A percentile compares a stretch with the other conserved stretches of the same genome.
Evolutionary conservation across 768 basidiomycete species (phyloP).

Genomic region (Dentipellis sp.): DNA sequence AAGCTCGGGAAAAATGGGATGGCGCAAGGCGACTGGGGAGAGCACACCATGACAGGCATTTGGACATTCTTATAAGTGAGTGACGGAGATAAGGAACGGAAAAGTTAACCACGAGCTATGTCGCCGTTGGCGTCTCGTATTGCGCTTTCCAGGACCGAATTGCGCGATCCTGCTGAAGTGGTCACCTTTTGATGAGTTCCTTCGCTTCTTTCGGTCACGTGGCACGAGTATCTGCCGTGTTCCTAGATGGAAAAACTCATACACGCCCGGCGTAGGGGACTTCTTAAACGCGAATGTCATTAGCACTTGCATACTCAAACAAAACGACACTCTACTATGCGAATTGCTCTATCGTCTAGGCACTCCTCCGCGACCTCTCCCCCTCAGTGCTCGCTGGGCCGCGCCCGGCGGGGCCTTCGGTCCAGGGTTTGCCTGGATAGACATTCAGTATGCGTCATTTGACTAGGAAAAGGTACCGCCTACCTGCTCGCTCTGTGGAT

Average conservation of each 20-base stretch:
- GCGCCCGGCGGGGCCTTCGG: conserved; percentile 89
- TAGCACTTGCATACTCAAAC: not conserved
- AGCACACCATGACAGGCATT: not conserved
- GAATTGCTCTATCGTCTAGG: conserved; percentile 45
- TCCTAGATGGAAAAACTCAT: too few relatives aligned
- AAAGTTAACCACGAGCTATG: not conserved
- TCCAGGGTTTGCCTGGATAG: conserved; percentile 61
- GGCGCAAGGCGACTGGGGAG: not conserved
- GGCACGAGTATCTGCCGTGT: too few relatives aligned
- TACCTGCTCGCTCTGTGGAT: conserved; percentile 90
- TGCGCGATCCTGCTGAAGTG: not conserved
- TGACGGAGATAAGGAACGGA: not conserved
- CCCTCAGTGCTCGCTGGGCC: conserved; percentile 77
- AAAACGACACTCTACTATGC: conserved; percentile 8
- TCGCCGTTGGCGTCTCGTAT: not conserved
- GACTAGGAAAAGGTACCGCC: conserved; percentile 20
- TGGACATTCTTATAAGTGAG: not conserved
- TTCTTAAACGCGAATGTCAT: not conserved
- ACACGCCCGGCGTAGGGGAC: not conserved
- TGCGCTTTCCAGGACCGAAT: not conserved
- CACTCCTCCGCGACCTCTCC: conserved; percentile 72
- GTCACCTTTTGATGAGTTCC: not conserved
- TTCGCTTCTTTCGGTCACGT: not conserved
- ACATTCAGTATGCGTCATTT: not conserved
- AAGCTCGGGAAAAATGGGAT: not conserved